Base-by-base conservation (phyloP, 2,329 filamentous ascomycete genomes). In the Xylaria sp. region DNA sequence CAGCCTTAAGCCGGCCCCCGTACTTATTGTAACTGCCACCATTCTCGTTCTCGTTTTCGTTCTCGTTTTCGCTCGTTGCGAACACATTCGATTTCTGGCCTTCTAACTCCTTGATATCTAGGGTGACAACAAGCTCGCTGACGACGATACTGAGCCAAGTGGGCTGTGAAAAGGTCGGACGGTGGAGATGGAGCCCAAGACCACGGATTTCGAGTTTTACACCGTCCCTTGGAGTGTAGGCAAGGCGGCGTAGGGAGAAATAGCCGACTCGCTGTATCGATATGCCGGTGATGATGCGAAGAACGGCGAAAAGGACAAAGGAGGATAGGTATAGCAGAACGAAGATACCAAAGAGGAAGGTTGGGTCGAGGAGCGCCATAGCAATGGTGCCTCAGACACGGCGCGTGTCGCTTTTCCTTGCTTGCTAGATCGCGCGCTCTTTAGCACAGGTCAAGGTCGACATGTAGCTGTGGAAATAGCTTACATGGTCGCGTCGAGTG, bases 261-360 rank as follows among this genome's bases (percentile, higher is more conserved):
- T 96, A 96, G 65, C 95, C 95, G 69, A 99, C 86, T 69, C 95
- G 88, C 78, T 99, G 96, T 67, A 99, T 97, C 5, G 95, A 99
- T 59, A 99, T 83, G 64, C 95, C 95, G 35, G 94, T 98, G 64
- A 94, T 83, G 70, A 98, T 93, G 68, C 95, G 92, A 66, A 99
- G 80, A 70, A 98, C 85, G 72, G 95, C 95, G 76, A 99, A 97
- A 62, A 97, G 77, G 63, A 99, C 89, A 74, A 99, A 99, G 64
- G 94, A 93, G 64, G 88, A 90, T 44, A 99, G 85, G 80, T 98
- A 99, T 64, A 92, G 81, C 67, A 98, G 85, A 70, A 98, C 87
- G 74, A 93, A 72, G 70, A 96, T 83, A 75, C 94, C 94, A 72
- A 96, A 87, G 67, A 97, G 80, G 75, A 97, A 97, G 69, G 94